A percentile compares a stretch with the other conserved stretches of the same genome.
Evolutionary conservation across 169 alveolate genomes (phyloP).

Genomic region (Plasmodium ovale): DNA sequence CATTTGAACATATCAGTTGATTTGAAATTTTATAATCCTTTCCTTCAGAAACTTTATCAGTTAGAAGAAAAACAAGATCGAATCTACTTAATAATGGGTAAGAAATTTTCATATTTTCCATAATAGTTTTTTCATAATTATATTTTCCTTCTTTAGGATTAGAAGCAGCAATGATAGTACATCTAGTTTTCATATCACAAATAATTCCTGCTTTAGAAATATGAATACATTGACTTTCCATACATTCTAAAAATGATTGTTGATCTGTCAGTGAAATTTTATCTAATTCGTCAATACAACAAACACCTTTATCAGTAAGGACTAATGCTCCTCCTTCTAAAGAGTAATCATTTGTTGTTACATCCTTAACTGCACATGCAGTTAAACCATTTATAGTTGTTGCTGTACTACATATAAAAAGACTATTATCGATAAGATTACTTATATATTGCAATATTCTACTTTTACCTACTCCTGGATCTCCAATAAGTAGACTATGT

Average conservation of each 20-base stretch:
- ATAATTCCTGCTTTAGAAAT: constrained; percentile 88
- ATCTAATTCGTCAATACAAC: constrained; percentile 95
- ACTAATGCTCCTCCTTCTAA: constrained; percentile 96
- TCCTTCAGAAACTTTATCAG: constrained; percentile 59
- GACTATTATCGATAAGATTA: constrained; percentile 71
- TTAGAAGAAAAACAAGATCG: constrained; percentile 82
- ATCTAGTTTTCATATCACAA: constrained; percentile 82
- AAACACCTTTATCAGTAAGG: constrained; percentile 92
- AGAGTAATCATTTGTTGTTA: constrained; percentile 89
- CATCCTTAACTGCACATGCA: constrained; percentile 87
- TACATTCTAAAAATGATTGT: constrained; percentile 92
- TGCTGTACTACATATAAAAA: constrained; percentile 87
- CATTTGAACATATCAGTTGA: constrained; percentile 27
- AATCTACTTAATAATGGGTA: constrained; percentile 87
- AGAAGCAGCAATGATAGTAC: constrained; percentile 83
- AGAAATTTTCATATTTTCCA: constrained; percentile 83
- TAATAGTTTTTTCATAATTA: constrained; percentile 67
- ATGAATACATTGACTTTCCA: constrained; percentile 93
- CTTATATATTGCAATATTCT: constrained; percentile 78
- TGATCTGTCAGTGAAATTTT: constrained; percentile 87
- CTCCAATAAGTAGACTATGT: constrained; percentile 80
- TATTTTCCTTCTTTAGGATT: constrained; percentile 82
- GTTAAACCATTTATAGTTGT: constrained; percentile 93
- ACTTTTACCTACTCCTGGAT: constrained; percentile 84
- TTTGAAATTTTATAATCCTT: constrained; percentile 45